phyloP scores from a whole-genome alignment of 495 filamentous ascomycete species.

The Rhypophila decipiens region DNA sequence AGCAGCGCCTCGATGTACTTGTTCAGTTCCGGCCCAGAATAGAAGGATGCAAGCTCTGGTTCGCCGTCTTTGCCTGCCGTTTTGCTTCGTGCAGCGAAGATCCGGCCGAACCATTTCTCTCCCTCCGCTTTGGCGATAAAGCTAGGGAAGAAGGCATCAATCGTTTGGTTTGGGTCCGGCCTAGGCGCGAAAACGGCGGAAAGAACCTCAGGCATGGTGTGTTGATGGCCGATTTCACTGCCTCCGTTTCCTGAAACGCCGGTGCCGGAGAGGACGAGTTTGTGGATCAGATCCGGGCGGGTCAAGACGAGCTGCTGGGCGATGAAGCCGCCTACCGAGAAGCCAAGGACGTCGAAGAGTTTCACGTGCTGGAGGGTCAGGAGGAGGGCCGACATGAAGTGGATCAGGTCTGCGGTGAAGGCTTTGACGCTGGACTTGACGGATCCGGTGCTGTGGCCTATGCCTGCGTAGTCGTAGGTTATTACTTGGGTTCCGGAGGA shows the following conservation, averaged over 20 bases:
- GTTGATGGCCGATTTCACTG: not conserved
- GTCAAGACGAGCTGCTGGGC: not conserved
- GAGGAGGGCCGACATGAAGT: not conserved
- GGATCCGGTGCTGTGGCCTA: not conserved
- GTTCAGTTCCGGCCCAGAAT: not conserved
- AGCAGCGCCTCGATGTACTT: not conserved
- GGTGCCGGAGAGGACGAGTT: constrained; percentile 2
- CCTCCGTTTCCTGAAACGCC: not conserved
- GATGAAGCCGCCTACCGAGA: constrained; percentile 3
- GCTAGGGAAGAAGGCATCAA: constrained; percentile 2
- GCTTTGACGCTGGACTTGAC: not conserved
- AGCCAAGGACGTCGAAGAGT: constrained; percentile 5
- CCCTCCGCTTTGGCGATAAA: not conserved
- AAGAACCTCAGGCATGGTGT: constrained; percentile 1
- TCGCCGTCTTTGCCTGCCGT: not conserved
- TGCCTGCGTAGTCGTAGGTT: constrained; percentile 4
- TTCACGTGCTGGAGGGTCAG: not conserved
- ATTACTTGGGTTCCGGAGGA: not conserved
- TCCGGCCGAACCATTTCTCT: not conserved
- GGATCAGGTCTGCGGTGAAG: not conserved
- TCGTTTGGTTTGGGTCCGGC: not conserved
- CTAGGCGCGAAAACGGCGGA: not conserved
- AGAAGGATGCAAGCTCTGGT: not conserved
- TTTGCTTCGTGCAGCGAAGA: not conserved
- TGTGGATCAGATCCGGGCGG: not conserved